These are phyloP conservation scores for Didymella keratinophila DNA, from an alignment of 2,329 filamentous ascomycete species.

Conservation along the genomic window DNA sequence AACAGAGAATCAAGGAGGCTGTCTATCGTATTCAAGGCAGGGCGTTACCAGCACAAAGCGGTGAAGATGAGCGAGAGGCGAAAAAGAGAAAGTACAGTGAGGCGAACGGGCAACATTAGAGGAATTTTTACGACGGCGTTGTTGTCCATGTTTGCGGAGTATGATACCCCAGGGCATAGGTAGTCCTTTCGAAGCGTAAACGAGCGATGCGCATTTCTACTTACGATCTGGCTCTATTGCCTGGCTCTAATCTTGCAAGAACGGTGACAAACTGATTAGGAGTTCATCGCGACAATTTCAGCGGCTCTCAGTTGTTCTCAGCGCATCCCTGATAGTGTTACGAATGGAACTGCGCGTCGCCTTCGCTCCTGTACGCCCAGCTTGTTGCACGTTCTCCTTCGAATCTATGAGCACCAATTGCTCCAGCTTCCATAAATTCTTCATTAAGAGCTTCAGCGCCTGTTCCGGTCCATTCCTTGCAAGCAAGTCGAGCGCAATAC, in stretches of 20 bases:
- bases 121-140: not conserved
- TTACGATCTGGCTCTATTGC: not conserved
- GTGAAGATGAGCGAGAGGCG: conserved; percentile 34
- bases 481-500: conserved; percentile 31
- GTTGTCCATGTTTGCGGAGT: not conserved
- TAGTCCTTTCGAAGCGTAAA: not conserved
- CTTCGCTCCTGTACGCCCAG: not conserved
- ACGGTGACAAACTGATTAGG: not conserved
- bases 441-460: conserved; percentile 28
- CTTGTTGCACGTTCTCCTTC: not conserved
- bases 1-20: conserved; percentile 74
- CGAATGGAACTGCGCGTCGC: not conserved
- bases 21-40: conserved; percentile 72
- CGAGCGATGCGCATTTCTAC: not conserved
- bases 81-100: conserved; percentile 49
- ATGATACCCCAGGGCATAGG: conserved; percentile 1
- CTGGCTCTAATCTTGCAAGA: not conserved
- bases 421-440: conserved; percentile 25
- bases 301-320: not conserved
- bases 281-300: not conserved
- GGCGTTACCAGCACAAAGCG: conserved; percentile 41
- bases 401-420: not conserved
- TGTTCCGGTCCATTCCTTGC: conserved; percentile 20
- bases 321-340: not conserved
- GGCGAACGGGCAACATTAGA: conserved; percentile 24